A percentile compares a stretch with the other conserved stretches of the same genome.
Evolutionary conservation across 768 basidiomycete species (phyloP).

Genomic region (Lactarius sanguifluus): DNA sequence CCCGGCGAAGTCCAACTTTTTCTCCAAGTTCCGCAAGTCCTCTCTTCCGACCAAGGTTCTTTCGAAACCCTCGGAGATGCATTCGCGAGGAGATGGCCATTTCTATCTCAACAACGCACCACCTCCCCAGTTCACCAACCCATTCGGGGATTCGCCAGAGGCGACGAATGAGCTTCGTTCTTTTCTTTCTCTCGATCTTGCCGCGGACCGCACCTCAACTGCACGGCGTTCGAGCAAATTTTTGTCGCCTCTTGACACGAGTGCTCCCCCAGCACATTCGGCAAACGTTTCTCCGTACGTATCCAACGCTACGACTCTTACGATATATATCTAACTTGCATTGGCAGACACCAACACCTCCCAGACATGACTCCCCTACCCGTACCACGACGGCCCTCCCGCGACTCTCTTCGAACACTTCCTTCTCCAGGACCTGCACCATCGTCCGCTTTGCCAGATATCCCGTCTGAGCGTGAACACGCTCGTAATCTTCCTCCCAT

Average conservation of each 20-base stretch:
- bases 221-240: slow-evolving; percentile 36
- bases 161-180: slow-evolving; percentile 42
- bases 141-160: slow-evolving; percentile 14
- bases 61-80: slow-evolving; percentile 3
- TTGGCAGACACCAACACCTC: slow-evolving; percentile 26
- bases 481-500: slow-evolving; percentile 17
- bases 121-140: slow-evolving; percentile 24
- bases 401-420: slow-evolving; percentile 47
- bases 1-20: slow-evolving; percentile 8
- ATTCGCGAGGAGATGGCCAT: not conserved
- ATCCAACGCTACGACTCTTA: not conserved
- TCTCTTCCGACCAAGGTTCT: slow-evolving; percentile 22
- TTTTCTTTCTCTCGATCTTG: slow-evolving; percentile 69
- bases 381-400: slow-evolving; percentile 38
- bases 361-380: slow-evolving; percentile 19
- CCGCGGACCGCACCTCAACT: slow-evolving; percentile 48
- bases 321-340: not conserved
- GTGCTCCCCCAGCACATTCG: slow-evolving; percentile 4
- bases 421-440: slow-evolving; percentile 64
- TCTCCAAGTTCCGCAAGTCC: slow-evolving; percentile 28
- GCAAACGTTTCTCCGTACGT: slow-evolving; percentile 10
- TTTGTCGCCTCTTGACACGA: slow-evolving; percentile 38
- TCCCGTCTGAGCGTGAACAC: slow-evolving; percentile 35
- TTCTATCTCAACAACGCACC: not conserved
- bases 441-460: slow-evolving; percentile 49